These are phyloP conservation scores for Lactarius hatsudake DNA, from an alignment of 768 basidiomycete genomes.

Conservation along the genomic window DNA sequence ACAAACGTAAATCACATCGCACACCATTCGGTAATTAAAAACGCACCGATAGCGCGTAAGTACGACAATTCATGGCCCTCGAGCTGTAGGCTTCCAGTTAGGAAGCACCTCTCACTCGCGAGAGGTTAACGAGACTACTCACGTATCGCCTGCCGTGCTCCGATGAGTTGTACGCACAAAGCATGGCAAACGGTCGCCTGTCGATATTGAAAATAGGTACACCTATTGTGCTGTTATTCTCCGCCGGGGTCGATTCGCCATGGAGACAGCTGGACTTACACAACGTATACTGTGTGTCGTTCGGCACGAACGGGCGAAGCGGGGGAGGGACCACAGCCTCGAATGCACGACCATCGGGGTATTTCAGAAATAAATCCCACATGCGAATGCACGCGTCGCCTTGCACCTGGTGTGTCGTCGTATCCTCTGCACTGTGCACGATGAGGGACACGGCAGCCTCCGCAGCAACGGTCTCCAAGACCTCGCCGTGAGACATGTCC, in stretches of 20 bases:
- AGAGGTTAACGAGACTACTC: constrained; percentile 31
- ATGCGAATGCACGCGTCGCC: constrained; percentile 73
- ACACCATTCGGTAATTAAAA: neutral
- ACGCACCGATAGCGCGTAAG: constrained; percentile 78
- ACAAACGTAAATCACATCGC: constrained; percentile 1
- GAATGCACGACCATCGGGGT: constrained; percentile 83
- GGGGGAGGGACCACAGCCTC: constrained; percentile 84
- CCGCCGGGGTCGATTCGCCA: neutral
- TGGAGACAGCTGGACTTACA: constrained; percentile 46
- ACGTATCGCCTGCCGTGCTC: constrained; percentile 81
- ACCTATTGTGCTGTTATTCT: constrained; percentile 41
- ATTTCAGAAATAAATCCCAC: constrained; percentile 70
- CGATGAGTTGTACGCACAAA: constrained; percentile 88
- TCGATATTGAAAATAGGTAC: constrained; percentile 94
- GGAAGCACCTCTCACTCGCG: neutral
- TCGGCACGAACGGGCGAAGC: constrained; percentile 78
- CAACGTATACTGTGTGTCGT: constrained; percentile 81
- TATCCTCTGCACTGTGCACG: constrained; percentile 65
- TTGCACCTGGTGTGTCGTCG: constrained; percentile 54
- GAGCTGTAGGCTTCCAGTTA: constrained; percentile 43
- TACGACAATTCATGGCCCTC: constrained; percentile 92
- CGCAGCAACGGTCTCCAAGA: constrained; percentile 62
- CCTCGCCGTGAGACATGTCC: constrained; percentile 89
- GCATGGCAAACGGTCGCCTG: constrained; percentile 84
- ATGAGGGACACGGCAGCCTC: constrained; percentile 67